Percentiles rank a stretch among this genome's conserved stretches.
Evolutionary conservation across 306 rosid genomes (phyloP).

Genomic region (Medicago arabica): DNA sequence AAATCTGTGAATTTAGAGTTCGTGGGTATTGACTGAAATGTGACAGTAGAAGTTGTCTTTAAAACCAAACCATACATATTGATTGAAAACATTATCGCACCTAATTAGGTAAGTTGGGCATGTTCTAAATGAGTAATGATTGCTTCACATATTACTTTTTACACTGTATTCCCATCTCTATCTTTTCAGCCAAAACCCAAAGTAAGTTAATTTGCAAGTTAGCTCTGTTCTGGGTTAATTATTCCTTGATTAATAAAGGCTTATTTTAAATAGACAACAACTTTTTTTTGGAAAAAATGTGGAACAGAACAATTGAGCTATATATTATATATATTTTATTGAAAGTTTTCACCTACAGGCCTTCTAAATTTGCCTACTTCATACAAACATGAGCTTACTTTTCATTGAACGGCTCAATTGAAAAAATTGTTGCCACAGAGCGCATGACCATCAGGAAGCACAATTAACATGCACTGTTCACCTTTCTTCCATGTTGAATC

Average conservation of each 20-base stretch:
- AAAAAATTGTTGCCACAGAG: constrained; percentile 17
- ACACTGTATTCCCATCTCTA: background rate
- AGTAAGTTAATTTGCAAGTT: constrained; percentile 8
- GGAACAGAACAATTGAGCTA: constrained; percentile 11
- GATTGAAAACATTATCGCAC: background rate
- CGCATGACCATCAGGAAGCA: constrained; percentile 15
- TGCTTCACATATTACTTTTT: background rate
- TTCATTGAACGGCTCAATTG: constrained; percentile 27
- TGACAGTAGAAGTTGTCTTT: background rate
- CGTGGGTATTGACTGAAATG: too few species aligned
- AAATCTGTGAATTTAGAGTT: too few species aligned
- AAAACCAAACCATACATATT: background rate
- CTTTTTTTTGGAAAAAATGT: background rate
- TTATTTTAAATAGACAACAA: background rate
- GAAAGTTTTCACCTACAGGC: constrained; percentile 21
- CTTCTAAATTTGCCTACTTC: constrained; percentile 22
- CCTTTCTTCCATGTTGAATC: constrained; percentile 86
- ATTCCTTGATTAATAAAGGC: constrained; percentile 30
- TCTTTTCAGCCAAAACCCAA: background rate
- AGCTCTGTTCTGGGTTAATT: constrained; percentile 16
- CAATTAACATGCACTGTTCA: constrained; percentile 27
- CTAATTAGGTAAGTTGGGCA: background rate
- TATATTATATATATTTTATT: constrained; percentile 8
- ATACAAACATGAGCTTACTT: constrained; percentile 21
- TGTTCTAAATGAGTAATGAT: background rate